Percentiles rank a stretch among this genome's conserved stretches.
Evolutionary conservation across 108 stramenopile species (phyloP).

Genomic region (Pseudonitzschia pungens): DNA sequence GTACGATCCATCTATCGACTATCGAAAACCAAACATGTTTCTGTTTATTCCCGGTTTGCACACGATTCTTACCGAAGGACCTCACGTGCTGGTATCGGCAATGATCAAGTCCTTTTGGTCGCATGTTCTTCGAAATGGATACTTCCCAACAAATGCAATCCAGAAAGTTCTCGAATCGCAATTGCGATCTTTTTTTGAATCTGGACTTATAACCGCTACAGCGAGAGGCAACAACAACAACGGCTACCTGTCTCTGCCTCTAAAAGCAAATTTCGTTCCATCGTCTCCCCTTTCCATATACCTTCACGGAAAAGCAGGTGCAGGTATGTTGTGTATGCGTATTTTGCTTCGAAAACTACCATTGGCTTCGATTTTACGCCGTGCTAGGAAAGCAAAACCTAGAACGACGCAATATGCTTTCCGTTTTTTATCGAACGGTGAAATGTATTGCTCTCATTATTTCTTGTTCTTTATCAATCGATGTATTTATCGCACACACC

Average conservation of each 20-base stretch:
- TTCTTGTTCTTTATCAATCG: background rate
- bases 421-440: background rate
- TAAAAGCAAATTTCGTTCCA: constrained; percentile 63
- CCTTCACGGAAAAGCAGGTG: constrained; percentile 62
- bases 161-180: constrained; percentile 31
- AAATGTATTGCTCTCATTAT: background rate
- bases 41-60: constrained; percentile 48
- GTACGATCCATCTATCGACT: constrained; percentile 44
- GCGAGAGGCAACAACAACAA: background rate
- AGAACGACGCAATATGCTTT: background rate
- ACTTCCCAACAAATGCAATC: constrained; percentile 40
- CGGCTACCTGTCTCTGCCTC: constrained; percentile 4
- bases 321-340: constrained; percentile 27
- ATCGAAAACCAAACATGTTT: constrained; percentile 30
- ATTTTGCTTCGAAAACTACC: background rate
- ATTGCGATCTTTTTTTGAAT: constrained; percentile 38
- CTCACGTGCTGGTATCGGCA: constrained; percentile 29
- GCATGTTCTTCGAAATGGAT: constrained; percentile 43
- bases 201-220: constrained; percentile 14
- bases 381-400: no score
- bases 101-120: constrained; percentile 59
- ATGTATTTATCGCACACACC: background rate
- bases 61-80: constrained; percentile 28
- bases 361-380: no score
- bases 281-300: constrained; percentile 58